Evolutionary conservation across 768 basidiomycete genomes (phyloP).

Genomic region (Gautieria morchelliformis): DNA sequence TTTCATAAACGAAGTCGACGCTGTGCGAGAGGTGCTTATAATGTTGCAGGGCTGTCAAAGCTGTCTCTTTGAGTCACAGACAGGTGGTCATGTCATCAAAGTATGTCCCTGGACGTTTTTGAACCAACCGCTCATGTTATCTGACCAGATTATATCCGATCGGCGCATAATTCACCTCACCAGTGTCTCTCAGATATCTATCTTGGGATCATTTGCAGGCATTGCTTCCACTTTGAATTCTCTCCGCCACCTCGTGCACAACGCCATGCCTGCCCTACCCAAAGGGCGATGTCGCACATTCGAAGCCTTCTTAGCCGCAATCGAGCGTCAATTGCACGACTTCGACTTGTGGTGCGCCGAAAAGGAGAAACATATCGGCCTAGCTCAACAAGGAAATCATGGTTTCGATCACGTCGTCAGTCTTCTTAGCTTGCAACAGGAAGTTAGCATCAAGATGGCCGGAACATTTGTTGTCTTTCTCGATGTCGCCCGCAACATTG

Average conservation of each 20-base stretch:
- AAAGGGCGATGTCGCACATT: slow-evolving; percentile 30
- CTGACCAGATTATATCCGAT: background rate
- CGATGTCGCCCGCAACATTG: slow-evolving; percentile 32
- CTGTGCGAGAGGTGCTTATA: slow-evolving; percentile 69
- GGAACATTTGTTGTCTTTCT: slow-evolving; percentile 49
- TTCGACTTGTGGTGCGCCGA: slow-evolving; percentile 66
- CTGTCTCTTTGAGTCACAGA: slow-evolving; percentile 5
- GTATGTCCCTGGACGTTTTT: background rate
- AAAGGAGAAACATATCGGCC: slow-evolving; percentile 57
- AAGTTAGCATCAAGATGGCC: slow-evolving; percentile 46
- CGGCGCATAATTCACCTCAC: slow-evolving; percentile 63
- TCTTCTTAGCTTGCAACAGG: slow-evolving; percentile 54
- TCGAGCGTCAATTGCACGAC: slow-evolving; percentile 45
- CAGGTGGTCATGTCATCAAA: background rate
- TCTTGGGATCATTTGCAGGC: slow-evolving; percentile 47
- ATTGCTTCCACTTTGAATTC: slow-evolving; percentile 52
- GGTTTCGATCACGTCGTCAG: slow-evolving; percentile 43
- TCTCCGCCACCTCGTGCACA: slow-evolving; percentile 47
- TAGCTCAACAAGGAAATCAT: slow-evolving; percentile 41
- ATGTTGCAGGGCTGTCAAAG: slow-evolving; percentile 53
- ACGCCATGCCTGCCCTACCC: slow-evolving; percentile 27
- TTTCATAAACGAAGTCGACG: slow-evolving; percentile 67
- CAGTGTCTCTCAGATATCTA: slow-evolving; percentile 54
- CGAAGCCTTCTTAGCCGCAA: slow-evolving; percentile 77
- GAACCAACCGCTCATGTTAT: background rate